A percentile compares a stretch with the other conserved stretches of the same genome.
phyloP scores from a whole-genome alignment of 768 basidiomycete species.

The Lanmaoa pseudosensibilis region DNA sequence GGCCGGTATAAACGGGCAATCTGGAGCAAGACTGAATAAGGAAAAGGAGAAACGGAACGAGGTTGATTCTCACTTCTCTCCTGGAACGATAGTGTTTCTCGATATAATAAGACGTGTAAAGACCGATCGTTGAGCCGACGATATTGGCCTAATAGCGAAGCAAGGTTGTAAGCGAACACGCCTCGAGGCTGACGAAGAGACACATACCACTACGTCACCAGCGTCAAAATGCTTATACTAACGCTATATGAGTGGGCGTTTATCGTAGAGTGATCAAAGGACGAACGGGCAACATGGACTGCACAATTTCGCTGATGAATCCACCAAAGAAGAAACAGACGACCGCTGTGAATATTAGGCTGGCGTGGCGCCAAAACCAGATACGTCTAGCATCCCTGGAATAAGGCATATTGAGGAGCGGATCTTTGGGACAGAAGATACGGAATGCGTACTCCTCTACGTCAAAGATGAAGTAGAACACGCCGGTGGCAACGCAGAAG shows the following conservation, averaged over 20 bases:
- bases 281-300: constrained; percentile 70
- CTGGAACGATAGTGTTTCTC: constrained; percentile 77
- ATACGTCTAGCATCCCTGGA: constrained; percentile 71
- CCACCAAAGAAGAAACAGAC: constrained; percentile 81
- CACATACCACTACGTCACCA: constrained; percentile 67
- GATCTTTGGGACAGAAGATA: neutral
- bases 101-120: constrained; percentile 63
- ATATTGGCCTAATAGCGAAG: constrained; percentile 68
- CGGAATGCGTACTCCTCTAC: constrained; percentile 71
- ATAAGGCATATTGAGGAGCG: neutral
- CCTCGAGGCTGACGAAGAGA: constrained; percentile 10
- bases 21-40: constrained; percentile 35
- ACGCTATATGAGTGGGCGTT: constrained; percentile 1
- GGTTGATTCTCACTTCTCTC: constrained; percentile 56
- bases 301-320: constrained; percentile 78
- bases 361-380: constrained; percentile 84
- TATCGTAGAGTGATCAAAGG: neutral
- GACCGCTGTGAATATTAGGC: constrained; percentile 64
- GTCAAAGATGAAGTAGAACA: constrained; percentile 87
- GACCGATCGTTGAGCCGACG: constrained; percentile 67
- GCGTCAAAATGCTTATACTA: constrained; percentile 73
- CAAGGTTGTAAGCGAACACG: constrained; percentile 8
- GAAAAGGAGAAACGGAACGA: neutral
- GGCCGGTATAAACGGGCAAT: constrained; percentile 80
- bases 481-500: constrained; percentile 69